phyloP scores from a whole-genome alignment of 768 basidiomycete species.

The Rickenella mellea region DNA sequence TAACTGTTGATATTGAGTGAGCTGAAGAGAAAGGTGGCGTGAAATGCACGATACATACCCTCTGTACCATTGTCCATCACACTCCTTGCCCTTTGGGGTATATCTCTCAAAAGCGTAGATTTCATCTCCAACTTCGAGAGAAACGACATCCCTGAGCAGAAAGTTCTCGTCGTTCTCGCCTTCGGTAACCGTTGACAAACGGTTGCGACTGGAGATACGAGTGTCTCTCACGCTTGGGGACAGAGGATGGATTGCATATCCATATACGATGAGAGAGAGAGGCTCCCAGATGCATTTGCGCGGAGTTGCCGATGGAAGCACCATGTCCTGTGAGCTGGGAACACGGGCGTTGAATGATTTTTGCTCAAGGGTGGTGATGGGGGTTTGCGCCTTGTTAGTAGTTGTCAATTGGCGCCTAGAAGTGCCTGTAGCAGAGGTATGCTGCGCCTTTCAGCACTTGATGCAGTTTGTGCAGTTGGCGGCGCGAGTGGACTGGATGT shows the following conservation, averaged over 20 bases:
- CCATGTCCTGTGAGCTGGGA: background rate
- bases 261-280: constrained; percentile 72
- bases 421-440: too few relatives aligned
- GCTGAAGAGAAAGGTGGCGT: constrained; percentile 5
- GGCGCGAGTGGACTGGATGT: too few relatives aligned
- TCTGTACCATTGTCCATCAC: constrained; percentile 83
- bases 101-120: constrained; percentile 96
- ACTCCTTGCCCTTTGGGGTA: constrained; percentile 60
- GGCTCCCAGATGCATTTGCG: constrained; percentile 51
- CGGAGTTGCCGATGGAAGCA: constrained; percentile 11
- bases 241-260: constrained; percentile 83
- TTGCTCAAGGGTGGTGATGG: too few relatives aligned
- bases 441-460: too few relatives aligned
- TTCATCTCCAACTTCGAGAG: constrained; percentile 91
- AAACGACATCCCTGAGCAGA: constrained; percentile 66
- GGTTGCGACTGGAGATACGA: constrained; percentile 47
- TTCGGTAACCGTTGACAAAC: constrained; percentile 54
- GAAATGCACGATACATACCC: constrained; percentile 51
- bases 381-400: too few relatives aligned
- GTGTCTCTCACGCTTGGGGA: constrained; percentile 68
- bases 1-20: constrained; percentile 40
- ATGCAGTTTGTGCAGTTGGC: too few relatives aligned
- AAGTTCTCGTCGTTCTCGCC: constrained; percentile 50
- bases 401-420: too few relatives aligned
- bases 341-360: too few relatives aligned